phyloP scores from a whole-genome alignment of 331 rosid species.

The Quercus phellos region DNA sequence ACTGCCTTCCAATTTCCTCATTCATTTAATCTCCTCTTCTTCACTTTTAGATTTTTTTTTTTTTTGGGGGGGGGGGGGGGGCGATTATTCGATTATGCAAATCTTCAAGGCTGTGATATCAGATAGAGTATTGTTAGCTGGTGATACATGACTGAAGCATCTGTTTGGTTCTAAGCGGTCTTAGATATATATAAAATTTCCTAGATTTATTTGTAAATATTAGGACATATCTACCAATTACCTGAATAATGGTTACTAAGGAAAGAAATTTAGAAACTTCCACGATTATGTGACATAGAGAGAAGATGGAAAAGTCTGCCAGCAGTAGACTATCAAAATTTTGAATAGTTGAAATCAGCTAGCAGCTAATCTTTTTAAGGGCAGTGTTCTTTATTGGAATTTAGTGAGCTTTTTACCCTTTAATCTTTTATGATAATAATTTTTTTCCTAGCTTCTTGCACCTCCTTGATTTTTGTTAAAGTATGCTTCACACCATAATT shows the following conservation, averaged over 20 bases:
- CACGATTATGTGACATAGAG: background rate
- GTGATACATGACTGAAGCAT: background rate
- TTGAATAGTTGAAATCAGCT: background rate
- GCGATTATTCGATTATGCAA: background rate
- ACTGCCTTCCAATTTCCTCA: background rate
- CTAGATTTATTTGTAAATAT: background rate
- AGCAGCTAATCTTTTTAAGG: background rate
- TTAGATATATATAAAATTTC: background rate
- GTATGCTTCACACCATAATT: background rate
- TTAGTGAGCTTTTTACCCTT: background rate
- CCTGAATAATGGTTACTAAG: background rate
- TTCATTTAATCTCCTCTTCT: background rate
- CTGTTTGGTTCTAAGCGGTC: background rate
- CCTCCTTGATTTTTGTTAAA: background rate
- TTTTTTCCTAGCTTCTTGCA: background rate
- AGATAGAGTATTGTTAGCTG: background rate
- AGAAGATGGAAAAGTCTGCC: background rate
- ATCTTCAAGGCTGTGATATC: background rate
- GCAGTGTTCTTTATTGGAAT: background rate
- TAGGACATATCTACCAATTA: background rate
- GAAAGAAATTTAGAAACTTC: background rate
- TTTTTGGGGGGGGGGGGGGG: background rate
- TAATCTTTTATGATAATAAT: background rate
- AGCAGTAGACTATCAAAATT: background rate
- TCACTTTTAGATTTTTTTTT: background rate